Percentiles rank a stretch among this genome's conserved stretches.
phyloP scores from a whole-genome alignment of 352 stramenopile species.

The Phytophthora aleatoria region DNA sequence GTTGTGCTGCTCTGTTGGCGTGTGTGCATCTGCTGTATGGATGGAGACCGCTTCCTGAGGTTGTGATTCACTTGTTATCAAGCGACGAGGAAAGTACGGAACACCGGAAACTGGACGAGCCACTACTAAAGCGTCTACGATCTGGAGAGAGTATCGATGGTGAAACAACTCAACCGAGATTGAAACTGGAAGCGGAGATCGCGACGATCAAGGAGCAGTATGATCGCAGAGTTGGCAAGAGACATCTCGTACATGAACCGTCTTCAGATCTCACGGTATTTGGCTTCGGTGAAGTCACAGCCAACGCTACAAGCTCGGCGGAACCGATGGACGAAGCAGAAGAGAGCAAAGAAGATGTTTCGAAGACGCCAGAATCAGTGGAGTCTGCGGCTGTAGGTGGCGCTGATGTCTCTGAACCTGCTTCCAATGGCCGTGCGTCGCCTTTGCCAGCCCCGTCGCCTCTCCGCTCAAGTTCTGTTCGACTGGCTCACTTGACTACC shows the following conservation, averaged over 20 bases:
- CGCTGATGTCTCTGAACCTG: background rate
- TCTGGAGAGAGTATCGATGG: conserved; percentile 35
- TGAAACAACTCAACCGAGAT: conserved; percentile 22
- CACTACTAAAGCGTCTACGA: conserved; percentile 49
- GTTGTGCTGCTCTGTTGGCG: conserved; percentile 75
- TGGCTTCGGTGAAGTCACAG: conserved; percentile 15
- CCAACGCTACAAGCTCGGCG: background rate
- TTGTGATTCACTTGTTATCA: conserved; percentile 73
- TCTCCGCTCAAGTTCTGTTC: background rate
- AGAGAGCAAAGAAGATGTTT: conserved; percentile 1
- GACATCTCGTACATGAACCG: conserved; percentile 47
- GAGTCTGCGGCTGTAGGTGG: background rate
- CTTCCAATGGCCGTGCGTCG: background rate
- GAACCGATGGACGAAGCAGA: background rate
- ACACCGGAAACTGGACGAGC: conserved; percentile 36
- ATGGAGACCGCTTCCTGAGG: conserved; percentile 64
- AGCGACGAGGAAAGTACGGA: conserved; percentile 24
- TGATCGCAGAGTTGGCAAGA: conserved; percentile 65
- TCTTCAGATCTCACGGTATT: conserved; percentile 33
- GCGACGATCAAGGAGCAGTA: conserved; percentile 81
- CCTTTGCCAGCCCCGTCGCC: background rate
- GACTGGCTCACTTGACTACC: conserved; percentile 43
- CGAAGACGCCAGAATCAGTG: background rate
- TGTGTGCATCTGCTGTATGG: conserved; percentile 83
- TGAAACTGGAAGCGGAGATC: conserved; percentile 76